phyloP scores from a whole-genome alignment of 2,329 filamentous ascomycete species.

The Colletotrichum destructivum region DNA sequence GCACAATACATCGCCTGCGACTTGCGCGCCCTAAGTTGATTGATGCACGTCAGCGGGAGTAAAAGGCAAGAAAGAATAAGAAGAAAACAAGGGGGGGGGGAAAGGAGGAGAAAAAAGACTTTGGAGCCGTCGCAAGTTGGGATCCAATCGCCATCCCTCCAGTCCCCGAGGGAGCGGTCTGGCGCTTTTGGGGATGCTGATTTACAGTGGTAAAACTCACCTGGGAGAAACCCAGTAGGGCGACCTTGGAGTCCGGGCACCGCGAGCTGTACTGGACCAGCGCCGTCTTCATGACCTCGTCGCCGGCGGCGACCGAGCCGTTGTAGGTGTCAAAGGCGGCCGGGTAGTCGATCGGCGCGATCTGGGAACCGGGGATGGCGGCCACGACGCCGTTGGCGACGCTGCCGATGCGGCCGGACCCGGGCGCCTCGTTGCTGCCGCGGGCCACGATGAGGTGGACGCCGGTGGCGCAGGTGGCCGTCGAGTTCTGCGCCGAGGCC shows the following conservation, averaged over 20 bases:
- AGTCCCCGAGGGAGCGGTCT: background rate
- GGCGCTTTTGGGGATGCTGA: background rate
- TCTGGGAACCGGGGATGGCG: conserved; percentile 52
- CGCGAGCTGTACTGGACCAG: conserved; percentile 51
- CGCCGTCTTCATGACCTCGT: conserved; percentile 49
- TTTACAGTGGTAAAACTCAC: conserved; percentile 42
- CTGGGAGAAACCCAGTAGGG: conserved; percentile 60
- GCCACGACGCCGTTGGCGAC: conserved; percentile 52
- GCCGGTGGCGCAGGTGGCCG: conserved; percentile 51
- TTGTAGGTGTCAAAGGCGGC: conserved; percentile 53
- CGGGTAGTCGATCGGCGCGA: conserved; percentile 57
- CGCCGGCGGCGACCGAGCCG: conserved; percentile 54
- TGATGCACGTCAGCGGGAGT: conserved; percentile 23
- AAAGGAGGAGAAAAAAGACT: background rate
- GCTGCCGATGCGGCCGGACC: conserved; percentile 52
- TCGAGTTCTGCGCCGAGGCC: conserved; percentile 44
- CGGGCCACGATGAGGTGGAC: conserved; percentile 59
- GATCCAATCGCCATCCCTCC: background rate
- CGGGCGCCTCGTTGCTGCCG: conserved; percentile 54
- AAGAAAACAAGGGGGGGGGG: no score
- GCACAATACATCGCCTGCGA: conserved; percentile 56
- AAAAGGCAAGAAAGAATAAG: background rate
- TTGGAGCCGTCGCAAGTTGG: conserved; percentile 10
- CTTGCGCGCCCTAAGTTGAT: conserved; percentile 54
- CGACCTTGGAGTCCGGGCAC: conserved; percentile 58